A percentile compares a stretch with the other conserved stretches of the same genome.
Evolutionary conservation across 805 yeast genomes (phyloP).

Genomic region (Saccharomycopsis fodiens): DNA sequence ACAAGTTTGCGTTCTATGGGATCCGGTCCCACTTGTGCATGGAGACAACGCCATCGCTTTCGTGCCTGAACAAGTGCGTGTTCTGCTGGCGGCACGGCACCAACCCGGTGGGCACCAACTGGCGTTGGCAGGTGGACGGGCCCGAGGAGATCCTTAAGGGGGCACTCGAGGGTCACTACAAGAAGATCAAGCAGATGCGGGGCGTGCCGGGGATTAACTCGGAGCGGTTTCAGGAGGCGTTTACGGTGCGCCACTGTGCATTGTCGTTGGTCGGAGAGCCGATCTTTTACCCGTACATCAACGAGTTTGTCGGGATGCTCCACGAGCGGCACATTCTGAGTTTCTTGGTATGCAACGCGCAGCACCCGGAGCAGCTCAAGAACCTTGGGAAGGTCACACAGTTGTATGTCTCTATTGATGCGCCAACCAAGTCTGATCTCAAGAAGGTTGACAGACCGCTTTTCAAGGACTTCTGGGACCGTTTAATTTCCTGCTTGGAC

Average conservation of each 20-base stretch:
- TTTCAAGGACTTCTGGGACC: slow-evolving; percentile 88
- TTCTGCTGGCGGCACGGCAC: slow-evolving; percentile 98
- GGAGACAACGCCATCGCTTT: slow-evolving; percentile 92
- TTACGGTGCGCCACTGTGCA: slow-evolving; percentile 85
- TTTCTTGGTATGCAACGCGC: slow-evolving; percentile 91
- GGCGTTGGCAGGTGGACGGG: slow-evolving; percentile 94
- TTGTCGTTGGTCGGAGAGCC: slow-evolving; percentile 92
- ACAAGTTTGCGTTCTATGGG: slow-evolving; percentile 88
- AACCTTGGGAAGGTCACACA: slow-evolving; percentile 75
- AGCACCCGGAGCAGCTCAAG: slow-evolving; percentile 80
- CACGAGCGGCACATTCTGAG: slow-evolving; percentile 78
- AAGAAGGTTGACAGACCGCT: slow-evolving; percentile 84
- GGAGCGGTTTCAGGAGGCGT: slow-evolving; percentile 86
- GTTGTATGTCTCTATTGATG: slow-evolving; percentile 87
- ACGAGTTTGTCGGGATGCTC: slow-evolving; percentile 71
- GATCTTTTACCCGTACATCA: slow-evolving; percentile 85
- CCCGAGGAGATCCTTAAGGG: slow-evolving; percentile 81
- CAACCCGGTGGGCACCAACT: slow-evolving; percentile 89
- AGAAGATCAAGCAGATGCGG: slow-evolving; percentile 87
- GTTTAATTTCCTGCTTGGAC: slow-evolving; percentile 73
- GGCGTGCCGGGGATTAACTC: slow-evolving; percentile 94
- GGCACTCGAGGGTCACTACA: slow-evolving; percentile 82
- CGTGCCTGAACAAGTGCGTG: slow-evolving; percentile 92
- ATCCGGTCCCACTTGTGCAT: slow-evolving; percentile 85
- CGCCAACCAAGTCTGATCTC: slow-evolving; percentile 75